Evolutionary conservation across 306 rosid genomes (phyloP).

Genomic region (Benincasa hispida): DNA sequence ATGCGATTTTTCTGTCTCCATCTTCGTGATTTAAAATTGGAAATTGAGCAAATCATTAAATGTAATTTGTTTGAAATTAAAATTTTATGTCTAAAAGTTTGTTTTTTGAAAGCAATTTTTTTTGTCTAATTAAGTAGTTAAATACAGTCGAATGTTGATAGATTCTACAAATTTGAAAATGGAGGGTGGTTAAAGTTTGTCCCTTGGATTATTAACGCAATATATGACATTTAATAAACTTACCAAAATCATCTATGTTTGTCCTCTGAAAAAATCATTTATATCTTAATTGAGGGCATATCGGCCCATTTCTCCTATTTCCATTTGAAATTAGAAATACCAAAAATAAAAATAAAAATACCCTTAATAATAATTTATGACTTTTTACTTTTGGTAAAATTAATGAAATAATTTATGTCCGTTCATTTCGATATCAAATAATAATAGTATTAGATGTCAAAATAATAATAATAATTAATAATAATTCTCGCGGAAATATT

Average conservation of each 20-base stretch:
- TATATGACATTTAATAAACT: no score
- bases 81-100: background rate
- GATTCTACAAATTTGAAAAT: background rate
- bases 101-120: background rate
- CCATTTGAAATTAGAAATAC: background rate
- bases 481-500: no score
- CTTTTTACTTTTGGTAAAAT: no score
- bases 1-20: background rate
- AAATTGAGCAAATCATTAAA: background rate
- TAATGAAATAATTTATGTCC: no score
- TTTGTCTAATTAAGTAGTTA: background rate
- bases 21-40: no score
- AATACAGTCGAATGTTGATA: background rate
- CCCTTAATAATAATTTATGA: no score
- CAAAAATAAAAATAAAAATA: background rate
- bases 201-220: background rate
- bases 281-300: background rate
- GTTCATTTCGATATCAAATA: no score
- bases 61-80: background rate
- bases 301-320: background rate
- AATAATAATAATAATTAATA: no score
- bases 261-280: background rate
- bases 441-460: no score
- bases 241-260: no score
- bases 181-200: background rate